These are phyloP conservation scores for Austropuccinia psidii DNA, from an alignment of 1,284 basidiomycete species.

Conservation along the genomic window DNA sequence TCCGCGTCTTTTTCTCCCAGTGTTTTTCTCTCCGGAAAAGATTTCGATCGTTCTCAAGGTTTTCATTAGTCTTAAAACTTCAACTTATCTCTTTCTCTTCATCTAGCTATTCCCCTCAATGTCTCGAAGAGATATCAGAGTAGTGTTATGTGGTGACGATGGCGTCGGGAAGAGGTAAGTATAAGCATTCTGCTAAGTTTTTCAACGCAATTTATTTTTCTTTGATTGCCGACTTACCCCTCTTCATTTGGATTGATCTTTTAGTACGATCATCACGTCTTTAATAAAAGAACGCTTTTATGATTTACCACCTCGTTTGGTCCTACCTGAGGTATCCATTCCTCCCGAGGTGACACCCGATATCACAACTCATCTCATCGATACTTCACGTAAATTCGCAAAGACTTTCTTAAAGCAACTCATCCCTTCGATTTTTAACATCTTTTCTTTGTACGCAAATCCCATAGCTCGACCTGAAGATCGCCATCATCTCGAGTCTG, in stretches of 20 bases:
- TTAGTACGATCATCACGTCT: conserved; percentile 75
- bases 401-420: neutral
- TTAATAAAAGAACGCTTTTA: conserved; percentile 54
- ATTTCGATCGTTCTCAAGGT: too few relatives aligned
- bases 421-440: conserved; percentile 3
- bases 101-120: too few relatives aligned
- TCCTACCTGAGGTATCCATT: conserved; percentile 90
- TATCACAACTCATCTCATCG: conserved; percentile 90
- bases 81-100: too few relatives aligned
- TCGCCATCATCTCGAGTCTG: conserved; percentile 77
- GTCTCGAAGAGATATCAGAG: conserved; percentile 34
- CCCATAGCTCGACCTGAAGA: conserved; percentile 65
- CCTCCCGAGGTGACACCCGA: conserved; percentile 91
- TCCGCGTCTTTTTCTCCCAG: too few relatives aligned
- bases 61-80: too few relatives aligned
- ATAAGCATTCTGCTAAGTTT: neutral
- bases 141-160: conserved; percentile 36
- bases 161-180: conserved; percentile 36
- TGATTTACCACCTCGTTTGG: conserved; percentile 58
- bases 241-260: neutral
- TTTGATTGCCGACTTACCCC: neutral
- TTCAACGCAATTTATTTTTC: neutral
- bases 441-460: neutral
- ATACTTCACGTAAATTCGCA: conserved; percentile 69
- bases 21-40: too few relatives aligned